Evolutionary conservation across 805 yeast species (phyloP), one percentile per base, ranked within the genome.

Genomic region (Kodamaea fukazawae): DNA sequence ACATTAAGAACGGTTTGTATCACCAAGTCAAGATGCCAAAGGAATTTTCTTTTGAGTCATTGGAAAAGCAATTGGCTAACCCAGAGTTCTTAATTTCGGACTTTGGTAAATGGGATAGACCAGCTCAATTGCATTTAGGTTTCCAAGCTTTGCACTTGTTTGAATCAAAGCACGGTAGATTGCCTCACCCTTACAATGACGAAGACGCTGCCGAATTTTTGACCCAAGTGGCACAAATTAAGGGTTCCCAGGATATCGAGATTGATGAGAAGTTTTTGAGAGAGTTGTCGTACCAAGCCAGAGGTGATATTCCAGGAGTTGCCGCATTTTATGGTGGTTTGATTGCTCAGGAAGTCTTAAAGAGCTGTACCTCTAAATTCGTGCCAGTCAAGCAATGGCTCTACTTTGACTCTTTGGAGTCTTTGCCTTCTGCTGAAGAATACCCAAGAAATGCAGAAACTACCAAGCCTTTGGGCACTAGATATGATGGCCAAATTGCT

Each of bases 401-500:
- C 61, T 91, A 91, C 64, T 93, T 86, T 61, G 99, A 93, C 56
- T 89, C 98, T 1, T 70, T 93, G 50, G 99, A 93, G 65, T 84
- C 95, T 4, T 71, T 90, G 52, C 96, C 99, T 18, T 70, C 76
- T 23, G 49, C 63, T 0, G 73, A 76, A 5, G 61, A 64, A 7
- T 83, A 55, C 51, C 76, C 80, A 41, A 78, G 95, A 73, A 75
- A 73, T 22, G 86, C 72, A 46, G 85, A 80, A 41, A 78, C 84
- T 34, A 84, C 91, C 28, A 75, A 78, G 42, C 91, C 98, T 26
- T 63, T 76, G 36, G 80, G 82, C 31, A 73, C 95, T 4, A 81
- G 99, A 59, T 93, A 93, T 58, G 99, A 93, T 63, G 79, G 80
- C n/a, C 96, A 89, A 69, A 86, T 89, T 56, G 97, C 98, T 2